Percentiles rank a stretch among this genome's conserved stretches.
Conservation (phyloP, 1,139 yeast species). For the Blastobotrys indianensis region DNA sequence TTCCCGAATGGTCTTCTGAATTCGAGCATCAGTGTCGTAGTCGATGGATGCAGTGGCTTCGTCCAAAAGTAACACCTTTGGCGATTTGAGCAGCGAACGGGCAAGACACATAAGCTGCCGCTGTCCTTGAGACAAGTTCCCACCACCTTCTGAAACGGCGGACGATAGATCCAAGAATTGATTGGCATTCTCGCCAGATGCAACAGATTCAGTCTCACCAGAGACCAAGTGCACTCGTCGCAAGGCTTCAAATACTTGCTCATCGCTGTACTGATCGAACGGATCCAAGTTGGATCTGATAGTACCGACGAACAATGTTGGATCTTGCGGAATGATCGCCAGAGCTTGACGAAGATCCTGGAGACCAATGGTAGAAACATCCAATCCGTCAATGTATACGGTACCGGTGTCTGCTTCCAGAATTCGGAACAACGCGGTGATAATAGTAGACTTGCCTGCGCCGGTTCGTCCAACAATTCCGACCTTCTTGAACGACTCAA, state of each 20-base stretch:
- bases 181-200: slow-evolving; percentile 57
- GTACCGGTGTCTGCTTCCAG: slow-evolving; percentile 85
- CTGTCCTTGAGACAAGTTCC: slow-evolving; percentile 92
- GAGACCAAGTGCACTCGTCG: slow-evolving; percentile 73
- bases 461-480: slow-evolving; percentile 98
- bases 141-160: slow-evolving; percentile 82
- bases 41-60: slow-evolving; percentile 98
- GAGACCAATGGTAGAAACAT: slow-evolving; percentile 81
- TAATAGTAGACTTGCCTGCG: slow-evolving; percentile 95
- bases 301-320: slow-evolving; percentile 83
- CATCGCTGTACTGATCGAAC: slow-evolving; percentile 62
- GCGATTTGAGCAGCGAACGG: slow-evolving; percentile 76
- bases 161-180: slow-evolving; percentile 68
- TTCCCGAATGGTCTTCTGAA: slow-evolving; percentile 84
- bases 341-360: slow-evolving; percentile 73
- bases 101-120: slow-evolving; percentile 92
- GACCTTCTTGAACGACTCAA: slow-evolving; percentile 68
- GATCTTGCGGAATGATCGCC: slow-evolving; percentile 92
- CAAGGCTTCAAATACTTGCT: slow-evolving; percentile 75
- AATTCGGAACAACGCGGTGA: slow-evolving; percentile 89
- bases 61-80: slow-evolving; percentile 81
- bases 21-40: slow-evolving; percentile 83
- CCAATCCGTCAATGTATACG: slow-evolving; percentile 82
- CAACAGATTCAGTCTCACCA: slow-evolving; percentile 2
- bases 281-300: slow-evolving; percentile 79